phyloP scores from a whole-genome alignment of 345 rosid species.

The Lepidium africanum region DNA sequence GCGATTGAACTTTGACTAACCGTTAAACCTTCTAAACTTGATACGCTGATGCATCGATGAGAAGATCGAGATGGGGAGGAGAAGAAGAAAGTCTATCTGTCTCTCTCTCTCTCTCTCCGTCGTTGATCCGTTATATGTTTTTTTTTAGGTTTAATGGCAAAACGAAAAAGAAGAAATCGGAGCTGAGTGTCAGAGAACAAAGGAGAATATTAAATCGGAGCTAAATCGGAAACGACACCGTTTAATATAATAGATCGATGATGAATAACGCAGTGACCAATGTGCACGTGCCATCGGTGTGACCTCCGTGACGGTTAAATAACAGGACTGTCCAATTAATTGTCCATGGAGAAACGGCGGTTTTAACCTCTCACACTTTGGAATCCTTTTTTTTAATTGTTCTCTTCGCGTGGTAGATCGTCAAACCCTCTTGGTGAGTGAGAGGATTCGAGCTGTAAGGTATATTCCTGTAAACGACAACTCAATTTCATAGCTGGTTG shows the following conservation, averaged over 20 bases:
- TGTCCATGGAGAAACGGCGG: background rate
- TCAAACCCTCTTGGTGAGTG: background rate
- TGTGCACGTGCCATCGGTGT: slow-evolving; percentile 7
- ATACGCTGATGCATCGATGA: background rate
- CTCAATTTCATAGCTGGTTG: slow-evolving; percentile 17
- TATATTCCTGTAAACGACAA: slow-evolving; percentile 18
- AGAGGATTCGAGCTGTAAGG: background rate
- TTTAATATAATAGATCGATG: background rate
- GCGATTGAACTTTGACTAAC: background rate
- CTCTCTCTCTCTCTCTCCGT: background rate
- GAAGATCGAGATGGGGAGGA: background rate
- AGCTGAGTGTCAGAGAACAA: background rate
- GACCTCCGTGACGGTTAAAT: slow-evolving; percentile 1
- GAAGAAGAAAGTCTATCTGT: background rate
- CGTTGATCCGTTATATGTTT: slow-evolving; percentile 1
- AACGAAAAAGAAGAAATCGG: background rate
- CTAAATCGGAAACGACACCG: background rate
- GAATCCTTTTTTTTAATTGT: background rate
- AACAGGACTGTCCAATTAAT: too few species aligned
- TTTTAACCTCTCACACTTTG: background rate
- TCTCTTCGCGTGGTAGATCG: too few species aligned
- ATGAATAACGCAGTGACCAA: background rate
- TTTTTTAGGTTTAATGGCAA: slow-evolving; percentile 2
- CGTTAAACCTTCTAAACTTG: background rate
- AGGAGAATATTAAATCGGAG: background rate